A percentile compares a stretch with the other conserved stretches of the same genome.
These are phyloP conservation scores for Aphanomyces astaci DNA, from an alignment of 352 stramenopile genomes.

Conservation along the genomic window DNA sequence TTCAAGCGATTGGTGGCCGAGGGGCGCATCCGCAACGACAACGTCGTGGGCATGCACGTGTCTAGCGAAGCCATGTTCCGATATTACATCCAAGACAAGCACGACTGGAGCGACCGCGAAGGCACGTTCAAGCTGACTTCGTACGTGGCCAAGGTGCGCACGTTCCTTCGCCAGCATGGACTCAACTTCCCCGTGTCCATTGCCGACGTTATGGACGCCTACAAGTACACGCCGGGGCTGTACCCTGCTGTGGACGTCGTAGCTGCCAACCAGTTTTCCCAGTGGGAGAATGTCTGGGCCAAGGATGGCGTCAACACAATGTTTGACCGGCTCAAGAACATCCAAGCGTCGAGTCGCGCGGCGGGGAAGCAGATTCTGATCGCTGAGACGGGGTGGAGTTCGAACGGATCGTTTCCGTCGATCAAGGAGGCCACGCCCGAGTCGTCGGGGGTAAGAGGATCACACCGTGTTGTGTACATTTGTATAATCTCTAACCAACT, in stretches of 20 bases:
- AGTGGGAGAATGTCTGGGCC: conserved; percentile 49
- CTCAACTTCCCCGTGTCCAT: conserved; percentile 50
- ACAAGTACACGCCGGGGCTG: conserved; percentile 45
- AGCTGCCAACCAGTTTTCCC: conserved; percentile 72
- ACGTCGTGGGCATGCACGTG: conserved; percentile 50
- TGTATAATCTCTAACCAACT: too few species aligned
- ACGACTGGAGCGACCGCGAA: conserved; percentile 10
- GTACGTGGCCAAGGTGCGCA: conserved; percentile 51
- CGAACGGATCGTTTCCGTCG: conserved; percentile 28
- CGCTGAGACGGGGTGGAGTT: conserved; percentile 60
- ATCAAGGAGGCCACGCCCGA: conserved; percentile 35
- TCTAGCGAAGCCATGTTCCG: conserved; percentile 68
- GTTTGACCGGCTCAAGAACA: conserved; percentile 48
- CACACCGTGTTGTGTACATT: too few species aligned
- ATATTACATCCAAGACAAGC: conserved; percentile 35
- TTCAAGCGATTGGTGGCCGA: conserved; percentile 36
- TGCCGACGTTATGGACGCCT: conserved; percentile 61
- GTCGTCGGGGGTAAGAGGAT: conserved; percentile 38
- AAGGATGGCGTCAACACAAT: conserved; percentile 41
- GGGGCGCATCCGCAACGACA: conserved; percentile 36
- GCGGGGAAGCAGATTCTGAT: conserved; percentile 59
- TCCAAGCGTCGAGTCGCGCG: conserved; percentile 34
- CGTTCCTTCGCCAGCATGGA: conserved; percentile 34
- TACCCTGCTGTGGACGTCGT: conserved; percentile 58
- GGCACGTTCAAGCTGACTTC: conserved; percentile 33